Evolutionary conservation across 768 basidiomycete species (phyloP), one percentile per base, ranked within the genome.

Genomic region (Auriscalpium microsporum): DNA sequence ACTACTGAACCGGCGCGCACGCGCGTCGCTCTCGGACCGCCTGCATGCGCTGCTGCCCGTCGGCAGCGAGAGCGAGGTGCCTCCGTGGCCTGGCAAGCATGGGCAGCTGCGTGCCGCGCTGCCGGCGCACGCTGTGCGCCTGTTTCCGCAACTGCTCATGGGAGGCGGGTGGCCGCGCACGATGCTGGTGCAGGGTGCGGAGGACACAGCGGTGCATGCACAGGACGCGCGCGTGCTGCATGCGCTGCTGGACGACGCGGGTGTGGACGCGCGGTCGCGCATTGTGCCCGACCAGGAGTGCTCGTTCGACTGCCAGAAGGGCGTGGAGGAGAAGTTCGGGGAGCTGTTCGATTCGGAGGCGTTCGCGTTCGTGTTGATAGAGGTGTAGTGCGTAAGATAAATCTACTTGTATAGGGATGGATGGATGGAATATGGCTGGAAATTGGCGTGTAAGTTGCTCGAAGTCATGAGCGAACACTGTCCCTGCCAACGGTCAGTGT

Each of bases 1-100:
- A 87, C 66, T 84, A 84, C 60, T 79, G 75, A 61, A 81, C 82
- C 0, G 74, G 75, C 13, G 48, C 48, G 11, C 68, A 73, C 51
- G 62, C 61, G 13, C 72, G 19, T 80, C 81, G 56, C 65, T 86
- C 16, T 84, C 81, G 56, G 66, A 52, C 1, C 13, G 48, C 8
- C 70, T 84, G 13, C 72, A 76, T 1, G 60, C 61, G 7, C 56
- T 52, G 4, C 48, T 62, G 21, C 11, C 55, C 36, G n/a, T 10
- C 16, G 1, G 45, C 21, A 21, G 21, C 21, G 21, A 21, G 21
- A 21, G 21, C 21, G 21, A 21, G 8, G 17, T n/a, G n/a, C 17
- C 46, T 21, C 13, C 36, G 17, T 14, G 14, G 13, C 7, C 13
- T 8, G 36, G 11, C 6, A 38, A 17, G 11, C 51, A 45, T 17